These are phyloP conservation scores for Podaxis sp. DNA, from an alignment of 768 basidiomycete genomes.

Conservation along the genomic window DNA sequence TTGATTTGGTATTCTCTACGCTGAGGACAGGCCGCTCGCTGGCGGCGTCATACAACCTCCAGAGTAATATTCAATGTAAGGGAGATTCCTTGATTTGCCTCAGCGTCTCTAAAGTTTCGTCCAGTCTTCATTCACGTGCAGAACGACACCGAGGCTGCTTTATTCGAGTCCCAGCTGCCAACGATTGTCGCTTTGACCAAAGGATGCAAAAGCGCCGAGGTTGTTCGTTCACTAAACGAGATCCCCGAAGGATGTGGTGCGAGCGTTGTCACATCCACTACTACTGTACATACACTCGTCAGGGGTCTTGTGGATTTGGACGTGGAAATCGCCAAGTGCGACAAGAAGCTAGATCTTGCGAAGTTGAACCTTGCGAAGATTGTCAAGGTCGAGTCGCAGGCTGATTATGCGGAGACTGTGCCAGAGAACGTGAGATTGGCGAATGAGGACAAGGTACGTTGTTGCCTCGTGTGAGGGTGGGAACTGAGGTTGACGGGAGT, in stretches of 20 bases:
- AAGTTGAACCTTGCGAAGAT: constrained; percentile 75
- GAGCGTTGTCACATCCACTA: constrained; percentile 69
- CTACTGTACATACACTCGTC: constrained; percentile 83
- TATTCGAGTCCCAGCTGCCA: constrained; percentile 71
- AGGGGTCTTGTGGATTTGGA: constrained; percentile 91
- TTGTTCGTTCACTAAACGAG: constrained; percentile 63
- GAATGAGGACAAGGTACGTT: constrained; percentile 81
- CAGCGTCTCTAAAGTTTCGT: constrained; percentile 11
- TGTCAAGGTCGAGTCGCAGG: constrained; percentile 64
- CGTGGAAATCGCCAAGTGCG: constrained; percentile 82
- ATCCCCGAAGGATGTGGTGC: constrained; percentile 90
- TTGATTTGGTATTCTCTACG: constrained; percentile 81
- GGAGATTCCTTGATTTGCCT: constrained; percentile 8
- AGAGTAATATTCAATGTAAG: constrained; percentile 79
- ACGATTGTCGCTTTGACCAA: constrained; percentile 86
- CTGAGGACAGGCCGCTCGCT: constrained; percentile 82
- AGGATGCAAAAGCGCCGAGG: constrained; percentile 75
- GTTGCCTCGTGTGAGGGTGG: neutral
- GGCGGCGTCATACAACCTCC: constrained; percentile 87
- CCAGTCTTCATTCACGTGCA: constrained; percentile 79
- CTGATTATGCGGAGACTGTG: constrained; percentile 79
- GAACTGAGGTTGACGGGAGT: neutral
- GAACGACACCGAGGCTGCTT: constrained; percentile 54
- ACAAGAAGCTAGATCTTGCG: constrained; percentile 84
- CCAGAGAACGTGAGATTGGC: constrained; percentile 71